A percentile compares a stretch with the other conserved stretches of the same genome.
Conservation (phyloP, 495 filamentous ascomycete species). For the Neurospora cerealis region DNA sequence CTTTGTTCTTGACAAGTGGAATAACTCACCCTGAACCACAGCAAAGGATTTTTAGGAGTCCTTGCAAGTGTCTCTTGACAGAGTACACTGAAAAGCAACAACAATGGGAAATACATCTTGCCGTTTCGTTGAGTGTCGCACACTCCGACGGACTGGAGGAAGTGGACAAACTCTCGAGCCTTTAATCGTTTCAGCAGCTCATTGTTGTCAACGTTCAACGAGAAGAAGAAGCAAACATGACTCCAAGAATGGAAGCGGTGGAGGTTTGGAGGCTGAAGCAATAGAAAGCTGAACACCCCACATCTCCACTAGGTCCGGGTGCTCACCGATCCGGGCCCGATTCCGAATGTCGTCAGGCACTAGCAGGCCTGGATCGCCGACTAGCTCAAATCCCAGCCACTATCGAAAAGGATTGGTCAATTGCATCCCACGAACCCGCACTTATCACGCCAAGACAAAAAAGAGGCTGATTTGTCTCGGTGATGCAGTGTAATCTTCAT, state of each 20-base stretch:
- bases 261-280: background rate
- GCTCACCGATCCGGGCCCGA: background rate
- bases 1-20: background rate
- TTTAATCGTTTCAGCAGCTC: background rate
- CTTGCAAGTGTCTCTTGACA: background rate
- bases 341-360: background rate
- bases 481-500: background rate
- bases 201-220: background rate
- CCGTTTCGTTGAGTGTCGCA: background rate
- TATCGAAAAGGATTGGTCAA: background rate
- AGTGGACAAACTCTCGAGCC: background rate
- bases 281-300: background rate
- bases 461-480: background rate
- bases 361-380: slow-evolving; percentile 1
- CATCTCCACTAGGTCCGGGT: background rate
- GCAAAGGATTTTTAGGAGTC: background rate
- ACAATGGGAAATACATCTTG: background rate
- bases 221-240: background rate
- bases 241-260: background rate
- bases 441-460: background rate
- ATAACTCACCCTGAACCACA: background rate
- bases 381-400: background rate
- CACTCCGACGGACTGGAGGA: background rate
- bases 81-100: background rate
- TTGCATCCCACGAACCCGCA: background rate